Percentiles rank a stretch among this genome's conserved stretches.
These are phyloP conservation scores for Boeremia lycopersici DNA, from an alignment of 2,329 filamentous ascomycete species.

Conservation along the genomic window DNA sequence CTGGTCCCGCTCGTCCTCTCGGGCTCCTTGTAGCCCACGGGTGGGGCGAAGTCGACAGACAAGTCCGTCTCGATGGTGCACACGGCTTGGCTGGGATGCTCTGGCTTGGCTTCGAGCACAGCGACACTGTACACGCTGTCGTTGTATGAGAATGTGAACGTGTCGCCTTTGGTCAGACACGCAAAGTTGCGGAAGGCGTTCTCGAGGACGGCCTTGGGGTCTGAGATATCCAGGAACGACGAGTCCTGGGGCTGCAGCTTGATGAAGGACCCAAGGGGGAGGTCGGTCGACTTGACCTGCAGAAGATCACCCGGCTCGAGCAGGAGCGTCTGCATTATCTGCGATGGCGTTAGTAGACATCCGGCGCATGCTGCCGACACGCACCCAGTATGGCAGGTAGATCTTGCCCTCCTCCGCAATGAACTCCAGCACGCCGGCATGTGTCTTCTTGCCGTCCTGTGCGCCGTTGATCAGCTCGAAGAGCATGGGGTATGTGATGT, in stretches of 20 bases:
- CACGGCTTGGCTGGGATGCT: constrained; percentile 80
- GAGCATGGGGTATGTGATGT: constrained; percentile 96
- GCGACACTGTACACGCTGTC: constrained; percentile 92
- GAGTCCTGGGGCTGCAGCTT: constrained; percentile 95
- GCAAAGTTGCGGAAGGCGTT: constrained; percentile 96
- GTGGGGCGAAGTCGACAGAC: constrained; percentile 92
- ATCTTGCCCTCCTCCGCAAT: constrained; percentile 96
- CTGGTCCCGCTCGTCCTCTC: constrained; percentile 79
- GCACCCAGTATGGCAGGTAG: constrained; percentile 93
- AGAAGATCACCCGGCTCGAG: constrained; percentile 93
- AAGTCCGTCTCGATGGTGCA: constrained; percentile 97
- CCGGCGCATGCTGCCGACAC: constrained; percentile 8
- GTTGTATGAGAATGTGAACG: constrained; percentile 97
- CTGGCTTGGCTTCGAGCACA: constrained; percentile 90
- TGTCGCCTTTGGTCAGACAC: constrained; percentile 87
- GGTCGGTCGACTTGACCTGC: constrained; percentile 91
- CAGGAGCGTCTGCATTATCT: constrained; percentile 92
- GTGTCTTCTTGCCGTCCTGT: constrained; percentile 84
- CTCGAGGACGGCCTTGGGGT: constrained; percentile 95
- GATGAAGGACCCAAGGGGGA: constrained; percentile 88
- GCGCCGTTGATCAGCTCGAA: constrained; percentile 94
- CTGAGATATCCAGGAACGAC: constrained; percentile 93
- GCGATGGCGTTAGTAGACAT: constrained; percentile 20
- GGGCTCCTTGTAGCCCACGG: constrained; percentile 92
- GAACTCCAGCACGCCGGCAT: constrained; percentile 95